Percentiles rank a stretch among this genome's conserved stretches.
Evolutionary conservation across 306 rosid genomes (phyloP).

Genomic region (Dryas octopetala): DNA sequence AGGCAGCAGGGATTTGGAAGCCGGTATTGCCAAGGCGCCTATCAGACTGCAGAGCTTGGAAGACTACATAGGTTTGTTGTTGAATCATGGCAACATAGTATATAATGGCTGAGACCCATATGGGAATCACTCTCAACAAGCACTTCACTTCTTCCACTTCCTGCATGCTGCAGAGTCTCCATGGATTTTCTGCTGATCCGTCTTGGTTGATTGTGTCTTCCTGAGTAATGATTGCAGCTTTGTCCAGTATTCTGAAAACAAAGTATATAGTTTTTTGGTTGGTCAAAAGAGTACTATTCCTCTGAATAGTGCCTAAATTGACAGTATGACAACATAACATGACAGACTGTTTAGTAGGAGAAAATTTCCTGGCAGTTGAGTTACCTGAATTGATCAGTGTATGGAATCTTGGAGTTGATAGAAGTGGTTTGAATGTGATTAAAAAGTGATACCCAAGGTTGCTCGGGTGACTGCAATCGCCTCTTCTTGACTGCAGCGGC

Average conservation of each 20-base stretch:
- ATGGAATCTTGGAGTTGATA: slow-evolving; percentile 55
- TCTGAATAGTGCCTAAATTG: background rate
- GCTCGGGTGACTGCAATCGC: slow-evolving; percentile 40
- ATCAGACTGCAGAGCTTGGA: slow-evolving; percentile 49
- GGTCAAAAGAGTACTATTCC: background rate
- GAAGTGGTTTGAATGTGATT: slow-evolving; percentile 43
- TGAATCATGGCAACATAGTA: slow-evolving; percentile 37
- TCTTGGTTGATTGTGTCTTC: slow-evolving; percentile 30
- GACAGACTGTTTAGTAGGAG: too few relatives aligned
- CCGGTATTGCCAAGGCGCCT: slow-evolving; percentile 19
- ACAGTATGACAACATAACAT: background rate
- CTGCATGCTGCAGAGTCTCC: slow-evolving; percentile 38
- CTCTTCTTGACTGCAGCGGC: slow-evolving; percentile 63
- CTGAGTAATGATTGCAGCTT: slow-evolving; percentile 36
- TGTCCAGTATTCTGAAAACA: slow-evolving; percentile 33
- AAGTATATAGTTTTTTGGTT: background rate
- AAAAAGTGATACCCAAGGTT: slow-evolving; percentile 59
- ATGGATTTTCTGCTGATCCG: slow-evolving; percentile 36
- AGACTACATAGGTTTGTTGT: slow-evolving; percentile 37
- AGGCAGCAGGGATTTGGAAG: slow-evolving; percentile 36
- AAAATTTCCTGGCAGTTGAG: too few relatives aligned
- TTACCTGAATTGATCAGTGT: slow-evolving; percentile 76
- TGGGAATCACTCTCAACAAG: slow-evolving; percentile 40
- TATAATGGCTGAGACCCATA: slow-evolving; percentile 45
- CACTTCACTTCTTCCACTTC: slow-evolving; percentile 45